Evolutionary conservation across 306 rosid genomes (phyloP).

Genomic region (Cicer cuneatum): DNA sequence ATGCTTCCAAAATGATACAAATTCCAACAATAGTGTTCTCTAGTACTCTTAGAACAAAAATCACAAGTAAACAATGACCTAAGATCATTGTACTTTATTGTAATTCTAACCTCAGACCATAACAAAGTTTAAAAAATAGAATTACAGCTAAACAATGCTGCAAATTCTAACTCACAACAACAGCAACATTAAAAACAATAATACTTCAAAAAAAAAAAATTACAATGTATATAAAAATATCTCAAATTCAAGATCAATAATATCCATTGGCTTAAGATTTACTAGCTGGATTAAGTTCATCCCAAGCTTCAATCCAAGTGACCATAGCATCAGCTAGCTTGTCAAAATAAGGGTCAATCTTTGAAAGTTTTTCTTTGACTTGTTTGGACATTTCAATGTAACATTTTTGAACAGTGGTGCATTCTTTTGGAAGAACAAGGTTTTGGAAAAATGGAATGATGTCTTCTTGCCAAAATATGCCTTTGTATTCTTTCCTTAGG

Average conservation of each 20-base stretch:
- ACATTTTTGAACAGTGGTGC: conserved; percentile 88
- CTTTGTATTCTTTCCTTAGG: conserved; percentile 57
- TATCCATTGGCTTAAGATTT: conserved; percentile 20
- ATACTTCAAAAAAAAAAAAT: background rate
- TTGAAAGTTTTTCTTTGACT: conserved; percentile 83
- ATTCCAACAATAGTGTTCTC: conserved; percentile 4
- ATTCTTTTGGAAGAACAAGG: conserved; percentile 64
- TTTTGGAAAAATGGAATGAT: conserved; percentile 55
- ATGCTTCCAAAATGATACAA: conserved; percentile 27
- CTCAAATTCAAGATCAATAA: conserved; percentile 1
- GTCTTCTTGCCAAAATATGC: conserved; percentile 58
- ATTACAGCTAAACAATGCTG: conserved; percentile 49
- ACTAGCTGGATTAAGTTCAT: conserved; percentile 61
- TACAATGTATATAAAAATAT: conserved; percentile 18
- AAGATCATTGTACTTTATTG: conserved; percentile 47
- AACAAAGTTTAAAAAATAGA: conserved; percentile 6
- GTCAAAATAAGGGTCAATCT: conserved; percentile 82
- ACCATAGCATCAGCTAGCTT: conserved; percentile 75
- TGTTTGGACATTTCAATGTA: conserved; percentile 83
- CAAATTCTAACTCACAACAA: conserved; percentile 32
- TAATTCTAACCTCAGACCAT: conserved; percentile 41
- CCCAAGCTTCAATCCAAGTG: conserved; percentile 85
- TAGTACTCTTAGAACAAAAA: conserved; percentile 33
- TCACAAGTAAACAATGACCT: conserved; percentile 42
- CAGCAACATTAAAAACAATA: background rate